Percentiles rank a stretch among this genome's conserved stretches.
These are phyloP conservation scores for Solanum etuberosum DNA, from an alignment of 257 asterid genomes.

Conservation along the genomic window DNA sequence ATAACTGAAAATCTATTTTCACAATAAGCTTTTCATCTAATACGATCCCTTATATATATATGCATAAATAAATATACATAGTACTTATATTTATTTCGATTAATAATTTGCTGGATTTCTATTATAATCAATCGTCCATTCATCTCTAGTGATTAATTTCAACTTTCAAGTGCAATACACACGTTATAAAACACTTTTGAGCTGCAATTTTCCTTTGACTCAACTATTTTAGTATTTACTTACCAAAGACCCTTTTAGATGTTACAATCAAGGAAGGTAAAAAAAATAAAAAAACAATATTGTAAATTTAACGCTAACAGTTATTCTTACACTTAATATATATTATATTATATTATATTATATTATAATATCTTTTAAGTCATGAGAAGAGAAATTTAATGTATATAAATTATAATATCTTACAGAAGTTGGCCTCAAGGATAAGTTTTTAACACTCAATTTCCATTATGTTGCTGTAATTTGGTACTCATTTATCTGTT, in stretches of 20 bases:
- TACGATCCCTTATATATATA: too few species aligned
- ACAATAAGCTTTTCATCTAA: too few species aligned
- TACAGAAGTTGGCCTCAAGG: background rate
- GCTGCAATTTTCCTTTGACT: constrained; percentile 22
- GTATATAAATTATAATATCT: background rate
- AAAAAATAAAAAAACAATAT: constrained; percentile 16
- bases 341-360: background rate
- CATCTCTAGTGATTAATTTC: background rate
- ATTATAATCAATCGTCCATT: background rate
- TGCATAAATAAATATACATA: too few species aligned
- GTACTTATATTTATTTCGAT: background rate
- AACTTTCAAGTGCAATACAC: background rate
- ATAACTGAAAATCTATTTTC: too few species aligned
- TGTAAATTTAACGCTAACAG: background rate
- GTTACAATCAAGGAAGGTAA: constrained; percentile 31
- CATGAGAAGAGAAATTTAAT: background rate
- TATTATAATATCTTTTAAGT: background rate
- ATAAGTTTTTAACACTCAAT: background rate
- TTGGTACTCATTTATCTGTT: too few species aligned
- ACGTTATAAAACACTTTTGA: constrained; percentile 3
- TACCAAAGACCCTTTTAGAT: background rate
- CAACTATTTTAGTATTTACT: background rate
- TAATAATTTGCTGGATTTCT: background rate
- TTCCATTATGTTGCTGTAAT: background rate
- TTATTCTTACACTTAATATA: background rate